Percentiles rank a stretch among this genome's conserved stretches.
phyloP scores from a whole-genome alignment of 148 eudicot genomes.

The Tetragonia tetragonoides region DNA sequence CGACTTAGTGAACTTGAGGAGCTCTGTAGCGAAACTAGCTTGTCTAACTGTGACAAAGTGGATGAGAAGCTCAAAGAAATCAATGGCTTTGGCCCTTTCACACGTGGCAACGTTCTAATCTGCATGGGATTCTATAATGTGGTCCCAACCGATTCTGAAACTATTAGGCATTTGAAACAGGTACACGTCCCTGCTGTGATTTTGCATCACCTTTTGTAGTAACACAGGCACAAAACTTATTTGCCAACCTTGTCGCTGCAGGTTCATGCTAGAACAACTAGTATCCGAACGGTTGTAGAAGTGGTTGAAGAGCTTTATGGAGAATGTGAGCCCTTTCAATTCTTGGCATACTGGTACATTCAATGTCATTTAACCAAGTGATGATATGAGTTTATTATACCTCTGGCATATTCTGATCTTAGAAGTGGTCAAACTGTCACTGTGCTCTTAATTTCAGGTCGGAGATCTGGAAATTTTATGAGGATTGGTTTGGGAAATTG shows the following conservation, averaged over 20 bases:
- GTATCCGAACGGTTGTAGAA: conserved; percentile 38
- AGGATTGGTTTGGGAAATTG: conserved; percentile 50
- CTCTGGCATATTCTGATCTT: neutral
- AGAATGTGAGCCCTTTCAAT: conserved; percentile 71
- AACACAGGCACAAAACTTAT: neutral
- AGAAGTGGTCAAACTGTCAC: neutral
- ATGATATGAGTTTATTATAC: neutral
- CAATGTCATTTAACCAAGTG: neutral
- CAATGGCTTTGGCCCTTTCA: conserved; percentile 75
- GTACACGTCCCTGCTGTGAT: conserved; percentile 22
- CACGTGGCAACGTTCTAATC: conserved; percentile 77
- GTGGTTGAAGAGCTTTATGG: conserved; percentile 60
- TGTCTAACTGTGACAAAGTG: conserved; percentile 41
- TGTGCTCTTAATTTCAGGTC: conserved; percentile 42
- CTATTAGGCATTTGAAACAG: conserved; percentile 74
- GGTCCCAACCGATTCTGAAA: conserved; percentile 79
- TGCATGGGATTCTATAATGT: conserved; percentile 84
- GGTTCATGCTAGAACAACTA: conserved; percentile 61
- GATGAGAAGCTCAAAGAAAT: conserved; percentile 59
- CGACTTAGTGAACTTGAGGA: conserved; percentile 56
- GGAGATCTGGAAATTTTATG: conserved; percentile 78
- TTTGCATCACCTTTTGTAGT: neutral
- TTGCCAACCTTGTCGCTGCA: conserved; percentile 15
- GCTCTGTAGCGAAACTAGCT: conserved; percentile 39
- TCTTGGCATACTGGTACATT: conserved; percentile 71